Evolutionary conservation across 2,329 filamentous ascomycete genomes (phyloP).

Genomic region (Macrophomina pseudophaseolina): DNA sequence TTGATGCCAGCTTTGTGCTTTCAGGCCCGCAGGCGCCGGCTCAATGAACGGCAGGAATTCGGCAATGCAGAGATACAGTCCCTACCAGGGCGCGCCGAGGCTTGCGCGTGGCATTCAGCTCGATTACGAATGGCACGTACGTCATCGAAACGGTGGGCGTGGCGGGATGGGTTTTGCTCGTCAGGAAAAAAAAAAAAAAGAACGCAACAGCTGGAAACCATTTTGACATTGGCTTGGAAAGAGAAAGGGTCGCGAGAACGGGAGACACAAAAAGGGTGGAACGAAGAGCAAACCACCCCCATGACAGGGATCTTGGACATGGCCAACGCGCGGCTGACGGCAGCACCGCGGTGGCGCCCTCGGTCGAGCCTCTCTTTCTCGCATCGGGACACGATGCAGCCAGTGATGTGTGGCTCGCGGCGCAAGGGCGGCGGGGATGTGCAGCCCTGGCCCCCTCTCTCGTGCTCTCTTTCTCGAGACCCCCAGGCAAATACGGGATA

Average conservation of each 20-base stretch:
- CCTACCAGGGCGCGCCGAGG: not conserved
- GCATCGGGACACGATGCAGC: not conserved
- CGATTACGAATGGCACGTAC: not conserved
- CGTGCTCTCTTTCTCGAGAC: not conserved
- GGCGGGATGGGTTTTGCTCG: not conserved
- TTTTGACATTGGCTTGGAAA: not conserved
- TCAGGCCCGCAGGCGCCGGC: not conserved
- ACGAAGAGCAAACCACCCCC: not conserved
- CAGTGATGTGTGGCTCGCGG: slow-evolving; percentile 9
- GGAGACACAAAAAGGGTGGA: not conserved
- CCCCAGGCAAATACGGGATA: not conserved
- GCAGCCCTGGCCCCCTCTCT: not conserved
- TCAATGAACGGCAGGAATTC: not conserved
- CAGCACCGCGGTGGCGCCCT: not conserved
- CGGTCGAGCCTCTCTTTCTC: not conserved
- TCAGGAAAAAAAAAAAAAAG: not conserved
- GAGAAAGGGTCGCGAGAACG: no score
- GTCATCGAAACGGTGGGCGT: slow-evolving; percentile 1
- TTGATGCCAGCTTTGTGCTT: slow-evolving; percentile 11
- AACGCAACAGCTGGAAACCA: not conserved
- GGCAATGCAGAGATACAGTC: not conserved
- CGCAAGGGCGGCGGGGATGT: slow-evolving; percentile 5
- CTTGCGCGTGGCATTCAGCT: not conserved
- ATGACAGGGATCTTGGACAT: not conserved
- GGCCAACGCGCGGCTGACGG: not conserved